Percentiles rank a stretch among this genome's conserved stretches.
Evolutionary conservation across 805 yeast genomes (phyloP).

Genomic region (Cephaloascus fragrans): DNA sequence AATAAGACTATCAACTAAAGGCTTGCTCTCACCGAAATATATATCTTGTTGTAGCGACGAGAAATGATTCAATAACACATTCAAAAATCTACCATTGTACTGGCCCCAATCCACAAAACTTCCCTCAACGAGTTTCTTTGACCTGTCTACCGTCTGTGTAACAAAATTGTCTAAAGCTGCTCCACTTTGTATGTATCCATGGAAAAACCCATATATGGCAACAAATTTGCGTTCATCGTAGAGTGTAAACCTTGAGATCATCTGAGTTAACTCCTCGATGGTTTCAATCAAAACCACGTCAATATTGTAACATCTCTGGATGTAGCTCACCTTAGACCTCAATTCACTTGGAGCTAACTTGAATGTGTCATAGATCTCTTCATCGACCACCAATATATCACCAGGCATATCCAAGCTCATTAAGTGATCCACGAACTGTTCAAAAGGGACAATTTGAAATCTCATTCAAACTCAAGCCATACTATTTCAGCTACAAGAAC

Average conservation of each 20-base stretch:
- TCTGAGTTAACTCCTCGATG: background rate
- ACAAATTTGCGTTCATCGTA: background rate
- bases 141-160: background rate
- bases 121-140: no score
- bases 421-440: background rate
- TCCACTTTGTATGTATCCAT: background rate
- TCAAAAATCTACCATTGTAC: background rate
- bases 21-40: background rate
- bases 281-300: background rate
- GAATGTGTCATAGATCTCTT: background rate
- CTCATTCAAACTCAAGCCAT: no score
- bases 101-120: background rate
- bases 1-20: background rate
- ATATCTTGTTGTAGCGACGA: background rate
- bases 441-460: background rate
- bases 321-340: background rate
- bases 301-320: background rate
- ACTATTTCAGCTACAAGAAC: no score
- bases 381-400: background rate
- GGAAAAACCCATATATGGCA: background rate
- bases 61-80: background rate
- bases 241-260: background rate
- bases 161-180: background rate
- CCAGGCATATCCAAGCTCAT: background rate
- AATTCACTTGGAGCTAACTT: background rate